These are phyloP conservation scores for Eragrostis nindensis DNA, from an alignment of 176 grass and related monocot genomes.

Conservation along the genomic window DNA sequence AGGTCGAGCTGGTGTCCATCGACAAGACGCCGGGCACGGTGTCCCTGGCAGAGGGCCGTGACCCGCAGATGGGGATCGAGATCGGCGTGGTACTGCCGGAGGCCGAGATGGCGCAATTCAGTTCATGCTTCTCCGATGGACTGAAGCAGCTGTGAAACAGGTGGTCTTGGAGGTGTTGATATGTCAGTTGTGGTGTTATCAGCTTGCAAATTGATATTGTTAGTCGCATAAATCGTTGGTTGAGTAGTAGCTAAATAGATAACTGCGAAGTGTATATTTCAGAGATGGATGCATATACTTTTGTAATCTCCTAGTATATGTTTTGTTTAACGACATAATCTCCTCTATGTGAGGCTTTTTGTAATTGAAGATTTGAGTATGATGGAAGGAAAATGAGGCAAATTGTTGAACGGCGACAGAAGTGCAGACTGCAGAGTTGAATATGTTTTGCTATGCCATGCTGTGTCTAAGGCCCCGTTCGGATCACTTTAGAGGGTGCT, in stretches of 20 bases:
- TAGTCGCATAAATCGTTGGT: background rate
- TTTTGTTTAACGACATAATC: background rate
- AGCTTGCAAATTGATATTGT: background rate
- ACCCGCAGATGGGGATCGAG: slow-evolving; percentile 69
- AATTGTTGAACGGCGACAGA: background rate
- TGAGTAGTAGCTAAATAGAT: background rate
- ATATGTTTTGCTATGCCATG: background rate
- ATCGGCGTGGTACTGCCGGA: slow-evolving; percentile 80
- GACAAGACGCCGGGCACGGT: slow-evolving; percentile 94
- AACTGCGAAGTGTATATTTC: slow-evolving; percentile 26
- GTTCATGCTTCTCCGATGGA: slow-evolving; percentile 48
- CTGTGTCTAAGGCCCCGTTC: too few species aligned
- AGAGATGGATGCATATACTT: slow-evolving; percentile 11
- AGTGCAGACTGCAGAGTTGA: background rate
- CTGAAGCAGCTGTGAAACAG: slow-evolving; percentile 32
- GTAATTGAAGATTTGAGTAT: background rate
- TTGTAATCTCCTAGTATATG: background rate
- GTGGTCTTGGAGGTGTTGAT: background rate
- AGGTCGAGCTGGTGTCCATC: slow-evolving; percentile 88
- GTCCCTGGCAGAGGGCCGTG: slow-evolving; percentile 72
- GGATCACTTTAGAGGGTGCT: too few species aligned
- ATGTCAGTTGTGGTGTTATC: background rate
- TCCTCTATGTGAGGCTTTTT: background rate
- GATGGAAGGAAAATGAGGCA: background rate
- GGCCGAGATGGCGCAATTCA: slow-evolving; percentile 71